Percentiles rank a stretch among this genome's conserved stretches.
phyloP scores from a whole-genome alignment of 306 rosid genomes.

The Pyrus communis region DNA sequence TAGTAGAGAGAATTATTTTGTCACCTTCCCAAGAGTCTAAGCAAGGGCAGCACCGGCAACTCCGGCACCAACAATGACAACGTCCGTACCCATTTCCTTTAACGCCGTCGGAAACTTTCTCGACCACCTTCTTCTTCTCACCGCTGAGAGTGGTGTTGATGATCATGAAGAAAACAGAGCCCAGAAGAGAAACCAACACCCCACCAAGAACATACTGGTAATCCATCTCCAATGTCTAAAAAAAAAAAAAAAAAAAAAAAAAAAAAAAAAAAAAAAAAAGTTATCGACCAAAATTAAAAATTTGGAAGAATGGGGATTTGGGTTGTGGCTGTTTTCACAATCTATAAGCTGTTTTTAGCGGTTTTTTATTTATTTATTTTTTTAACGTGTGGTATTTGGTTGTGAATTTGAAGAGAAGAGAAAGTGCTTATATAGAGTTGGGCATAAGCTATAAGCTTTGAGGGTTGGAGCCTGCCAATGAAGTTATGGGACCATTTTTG shows the following conservation, averaged over 20 bases:
- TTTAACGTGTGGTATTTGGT: not conserved
- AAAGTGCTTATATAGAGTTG: not conserved
- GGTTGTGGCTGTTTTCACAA: not conserved
- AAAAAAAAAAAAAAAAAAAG: too few species aligned
- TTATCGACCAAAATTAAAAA: not conserved
- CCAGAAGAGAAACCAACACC: slow-evolving; percentile 35
- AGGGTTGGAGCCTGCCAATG: not conserved
- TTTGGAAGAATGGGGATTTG: not conserved
- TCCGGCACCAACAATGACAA: slow-evolving; percentile 82
- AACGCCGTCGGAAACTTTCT: not conserved
- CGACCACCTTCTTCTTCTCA: slow-evolving; percentile 22
- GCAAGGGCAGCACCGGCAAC: slow-evolving; percentile 96
- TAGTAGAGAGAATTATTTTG: not conserved
- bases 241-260: not conserved
- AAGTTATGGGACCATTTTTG: not conserved
- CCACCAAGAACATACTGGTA: slow-evolving; percentile 35
- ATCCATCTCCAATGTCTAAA: slow-evolving; percentile 37
- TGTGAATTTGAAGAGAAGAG: not conserved
- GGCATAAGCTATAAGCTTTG: not conserved
- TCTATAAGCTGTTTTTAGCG: not conserved
- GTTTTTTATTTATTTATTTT: too few species aligned
- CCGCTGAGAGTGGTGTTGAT: slow-evolving; percentile 1
- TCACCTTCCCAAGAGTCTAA: slow-evolving; percentile 73
- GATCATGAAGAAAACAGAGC: slow-evolving; percentile 29
- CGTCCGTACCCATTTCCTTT: slow-evolving; percentile 23